Base-by-base conservation (phyloP, 2,329 filamentous ascomycete genomes). In the Hirsutella thompsonii region DNA sequence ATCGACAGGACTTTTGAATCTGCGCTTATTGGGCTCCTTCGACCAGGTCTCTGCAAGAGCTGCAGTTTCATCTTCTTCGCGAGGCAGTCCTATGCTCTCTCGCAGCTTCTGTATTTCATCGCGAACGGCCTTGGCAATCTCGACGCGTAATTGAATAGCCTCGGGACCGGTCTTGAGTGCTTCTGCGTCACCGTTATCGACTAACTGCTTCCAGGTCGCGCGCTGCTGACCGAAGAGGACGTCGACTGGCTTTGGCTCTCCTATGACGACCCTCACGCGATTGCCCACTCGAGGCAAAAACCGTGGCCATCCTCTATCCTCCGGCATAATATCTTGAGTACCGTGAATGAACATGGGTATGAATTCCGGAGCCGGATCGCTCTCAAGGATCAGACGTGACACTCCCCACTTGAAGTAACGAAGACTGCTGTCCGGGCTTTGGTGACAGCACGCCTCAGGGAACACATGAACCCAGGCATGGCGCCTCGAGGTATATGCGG, bases 401-500 rank as follows among this genome's bases (percentile, higher is more conserved):
- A 96, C 72, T 1, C 92, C 92, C 92, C 92, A 98, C 67, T 94
- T 95, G 75, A 96, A 96, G 64, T 98, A 98, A 23, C 92, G 83
- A 70, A 96, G 81, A 8, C 81, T 77, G 52, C 79, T 78, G 34
- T 79, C 68, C 1, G 82, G 74, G 49, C 87, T 80, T 63, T 98
- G 92, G 61, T 96, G 89, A 36, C 94, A 87, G 60, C 84, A 87
- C 37, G 88, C 92, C 63, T 98, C 92, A 11, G 92, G 92, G 60
- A 96, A 96, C 41, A 96, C 82, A 60, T 98, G 92, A 4, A 98
- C 69, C 92, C 92, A 98, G 36, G 78, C 76, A 58, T 84, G 74
- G 36, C 76, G 77, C 52, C 87, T 80, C 47, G 64, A 71, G 2
- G 75, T 60, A 57, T 83, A 89, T 37, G 79, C 74, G 2, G 86